phyloP scores from a whole-genome alignment of 768 basidiomycete species.

The Russula earlei region DNA sequence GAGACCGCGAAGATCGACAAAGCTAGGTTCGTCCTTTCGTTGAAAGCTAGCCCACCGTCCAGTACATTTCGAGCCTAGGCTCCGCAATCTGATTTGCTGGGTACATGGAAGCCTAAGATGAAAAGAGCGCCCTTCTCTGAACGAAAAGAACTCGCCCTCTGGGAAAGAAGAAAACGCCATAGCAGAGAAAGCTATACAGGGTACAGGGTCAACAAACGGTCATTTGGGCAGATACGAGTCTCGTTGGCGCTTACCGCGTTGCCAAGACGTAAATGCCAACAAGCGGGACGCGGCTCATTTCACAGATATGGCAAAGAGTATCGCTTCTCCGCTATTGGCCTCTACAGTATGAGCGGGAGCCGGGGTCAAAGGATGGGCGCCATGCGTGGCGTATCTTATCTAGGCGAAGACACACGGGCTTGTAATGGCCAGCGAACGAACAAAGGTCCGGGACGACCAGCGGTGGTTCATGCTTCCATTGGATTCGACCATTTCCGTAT shows the following conservation, averaged over 20 bases:
- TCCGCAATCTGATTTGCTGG: neutral
- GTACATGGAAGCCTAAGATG: neutral
- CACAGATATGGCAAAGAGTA: neutral
- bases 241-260: neutral
- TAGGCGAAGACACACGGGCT: neutral
- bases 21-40: neutral
- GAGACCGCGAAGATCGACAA: constrained; percentile 7
- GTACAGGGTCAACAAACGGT: neutral
- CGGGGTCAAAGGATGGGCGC: neutral
- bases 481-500: constrained; percentile 4
- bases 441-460: neutral
- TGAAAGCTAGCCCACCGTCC: neutral
- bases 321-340: neutral
- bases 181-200: constrained; percentile 9
- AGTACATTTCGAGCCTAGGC: neutral
- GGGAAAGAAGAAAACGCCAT: neutral
- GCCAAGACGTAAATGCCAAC: neutral
- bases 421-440: neutral
- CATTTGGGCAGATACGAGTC: neutral
- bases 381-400: neutral
- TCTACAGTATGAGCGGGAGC: neutral
- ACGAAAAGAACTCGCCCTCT: neutral
- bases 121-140: neutral
- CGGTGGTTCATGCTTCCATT: constrained; percentile 9
- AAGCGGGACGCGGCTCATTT: neutral